Percentiles rank a stretch among this genome's conserved stretches.
Evolutionary conservation across 2,329 filamentous ascomycete genomes (phyloP).

Genomic region (Calonectria hawksworthii): DNA sequence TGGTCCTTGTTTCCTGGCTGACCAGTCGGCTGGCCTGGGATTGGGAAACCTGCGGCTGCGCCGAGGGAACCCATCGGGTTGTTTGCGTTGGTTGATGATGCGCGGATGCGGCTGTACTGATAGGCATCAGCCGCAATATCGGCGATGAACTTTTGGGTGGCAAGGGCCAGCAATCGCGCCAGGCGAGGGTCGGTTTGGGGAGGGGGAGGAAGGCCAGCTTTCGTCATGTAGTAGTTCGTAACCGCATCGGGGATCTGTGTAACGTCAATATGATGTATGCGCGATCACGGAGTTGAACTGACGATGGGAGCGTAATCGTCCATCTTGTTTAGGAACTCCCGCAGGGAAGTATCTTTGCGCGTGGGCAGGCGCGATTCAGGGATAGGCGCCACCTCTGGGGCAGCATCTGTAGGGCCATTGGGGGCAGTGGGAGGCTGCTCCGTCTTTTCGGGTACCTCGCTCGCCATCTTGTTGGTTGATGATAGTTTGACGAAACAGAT

Average conservation of each 20-base stretch:
- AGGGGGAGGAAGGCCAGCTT: conserved; percentile 92
- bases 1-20: conserved; percentile 70
- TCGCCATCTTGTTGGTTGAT: conserved; percentile 49
- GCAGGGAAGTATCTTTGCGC: conserved; percentile 91
- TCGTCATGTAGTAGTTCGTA: conserved; percentile 97
- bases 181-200: conserved; percentile 92
- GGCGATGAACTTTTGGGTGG: conserved; percentile 99
- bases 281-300: conserved; percentile 51
- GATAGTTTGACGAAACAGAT: conserved; percentile 29
- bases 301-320: conserved; percentile 98
- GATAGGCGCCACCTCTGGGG: conserved; percentile 61
- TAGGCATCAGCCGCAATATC: conserved; percentile 98
- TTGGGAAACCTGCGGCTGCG: conserved; percentile 78
- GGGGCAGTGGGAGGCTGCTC: conserved; percentile 47
- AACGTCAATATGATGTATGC: conserved; percentile 24
- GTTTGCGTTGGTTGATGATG: conserved; percentile 86
- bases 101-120: conserved; percentile 95
- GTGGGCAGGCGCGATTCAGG: conserved; percentile 77
- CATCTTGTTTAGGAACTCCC: conserved; percentile 96
- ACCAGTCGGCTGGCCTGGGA: conserved; percentile 73
- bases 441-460: conserved; percentile 52
- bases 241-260: conserved; percentile 94
- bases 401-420: conserved; percentile 45
- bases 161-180: conserved; percentile 92
- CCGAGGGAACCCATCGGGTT: conserved; percentile 92